Evolutionary conservation across 768 basidiomycete species (phyloP), one percentile per base, ranked within the genome.

Genomic region (Kockovaella imperatae): DNA sequence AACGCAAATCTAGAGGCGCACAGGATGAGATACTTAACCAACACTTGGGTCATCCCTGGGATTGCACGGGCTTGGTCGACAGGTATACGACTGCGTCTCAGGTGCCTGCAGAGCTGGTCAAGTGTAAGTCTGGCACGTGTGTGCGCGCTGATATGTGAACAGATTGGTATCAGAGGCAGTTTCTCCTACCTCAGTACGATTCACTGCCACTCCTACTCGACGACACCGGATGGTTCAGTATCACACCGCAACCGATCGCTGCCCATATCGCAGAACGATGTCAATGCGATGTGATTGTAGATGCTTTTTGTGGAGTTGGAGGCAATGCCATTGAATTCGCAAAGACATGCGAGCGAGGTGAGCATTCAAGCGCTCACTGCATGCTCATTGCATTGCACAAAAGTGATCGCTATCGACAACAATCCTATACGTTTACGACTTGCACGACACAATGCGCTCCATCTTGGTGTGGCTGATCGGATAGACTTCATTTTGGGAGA

Each of bases 261-360:
- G 72, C 79, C 51, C 90, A 88, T 67, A 96, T 96, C 36, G 93
- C 95, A 0, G 85, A 93, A 57, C 76, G 91, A 20, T 95, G 93
- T 75, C 44, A 56, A 45, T 73, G 59, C 28, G 67, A 59, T 39
- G 53, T 59, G 18, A 52, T 66, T 1, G 35, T 60, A 3, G 95
- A 97, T 64, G 87, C 90, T 0, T 99, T 97, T 68, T 96, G 91
- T 63, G 95, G 95, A 1, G 91, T 97, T 0, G 95, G 95, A 23
- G 95, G 93, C 14, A 99, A 99, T 62, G 81, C 93, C 0, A 97
- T 99, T 49, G 88, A 90, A 3, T 96, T 99, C 71, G 95, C 95
- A 2, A 80, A 84, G 68, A 95, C 90, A 2, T 99, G 95, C 73
- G 86, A 93, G 67, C 74, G 86, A 71, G 93, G 93, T 95, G 61